phyloP scores from a whole-genome alignment of 2,329 filamentous ascomycete genomes.

The Alternaria alternata region DNA sequence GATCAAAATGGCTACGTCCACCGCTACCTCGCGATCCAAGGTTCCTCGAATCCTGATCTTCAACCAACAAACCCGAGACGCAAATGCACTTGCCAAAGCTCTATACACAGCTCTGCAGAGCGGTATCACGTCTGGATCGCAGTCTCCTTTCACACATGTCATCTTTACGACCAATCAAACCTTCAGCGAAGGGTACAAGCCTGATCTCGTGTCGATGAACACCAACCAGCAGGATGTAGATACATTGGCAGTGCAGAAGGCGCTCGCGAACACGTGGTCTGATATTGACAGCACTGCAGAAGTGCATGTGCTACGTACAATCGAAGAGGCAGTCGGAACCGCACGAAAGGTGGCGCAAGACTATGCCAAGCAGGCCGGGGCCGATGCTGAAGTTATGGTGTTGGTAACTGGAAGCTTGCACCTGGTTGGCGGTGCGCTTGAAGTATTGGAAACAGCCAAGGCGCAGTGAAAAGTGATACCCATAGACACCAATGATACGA shows the following conservation, averaged over 20 bases:
- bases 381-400: constrained; percentile 63
- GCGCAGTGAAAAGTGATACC: constrained; percentile 26
- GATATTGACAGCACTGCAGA: constrained; percentile 49
- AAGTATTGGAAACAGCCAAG: constrained; percentile 67
- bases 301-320: constrained; percentile 68
- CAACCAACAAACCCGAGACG: constrained; percentile 90
- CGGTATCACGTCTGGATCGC: constrained; percentile 34
- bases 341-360: constrained; percentile 56
- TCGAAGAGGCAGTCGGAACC: constrained; percentile 72
- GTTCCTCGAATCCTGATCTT: constrained; percentile 74
- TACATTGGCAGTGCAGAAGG: constrained; percentile 71
- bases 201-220: constrained; percentile 70
- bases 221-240: constrained; percentile 66
- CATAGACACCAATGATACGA: constrained; percentile 15
- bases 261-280: constrained; percentile 67
- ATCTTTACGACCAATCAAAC: constrained; percentile 84
- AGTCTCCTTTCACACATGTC: constrained; percentile 70
- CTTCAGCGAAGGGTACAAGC: constrained; percentile 67
- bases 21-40: constrained; percentile 26
- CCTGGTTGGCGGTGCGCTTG: constrained; percentile 80
- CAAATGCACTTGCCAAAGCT: constrained; percentile 67
- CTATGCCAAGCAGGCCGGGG: constrained; percentile 34
- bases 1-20: constrained; percentile 47
- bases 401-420: constrained; percentile 86
- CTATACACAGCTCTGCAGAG: constrained; percentile 66